Base-by-base conservation (phyloP, 129 eudicot species). In the Ambrosia trifida region DNA sequence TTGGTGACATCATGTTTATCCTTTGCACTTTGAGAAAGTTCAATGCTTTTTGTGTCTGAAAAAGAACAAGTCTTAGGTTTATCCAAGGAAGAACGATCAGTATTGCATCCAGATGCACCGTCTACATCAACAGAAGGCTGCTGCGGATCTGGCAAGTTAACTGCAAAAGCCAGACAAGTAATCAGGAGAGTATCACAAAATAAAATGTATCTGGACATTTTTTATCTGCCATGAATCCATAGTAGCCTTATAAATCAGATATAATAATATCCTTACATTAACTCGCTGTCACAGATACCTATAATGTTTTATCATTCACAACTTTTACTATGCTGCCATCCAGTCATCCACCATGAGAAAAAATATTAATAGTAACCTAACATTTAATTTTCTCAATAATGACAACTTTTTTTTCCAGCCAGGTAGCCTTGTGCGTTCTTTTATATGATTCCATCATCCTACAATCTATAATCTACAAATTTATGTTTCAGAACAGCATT, bases 1-100 rank as follows among this genome's bases (percentile, higher is more conserved):
- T 68, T 51, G n/a, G 46, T 66, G 44, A 35, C 73, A 62, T 53
- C 83, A 9, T 74, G 70, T 35, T 57, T 74, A 59, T 67, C 74
- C 14, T 36, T 60, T 59, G 61, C 85, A 79, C 43, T 72, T 73
- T 45, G 80, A 43, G 89, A 38, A 61, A 53, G 79, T 40, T 66
- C 84, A 38, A 53, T 47, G 72, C 73, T 73, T 49, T 79, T 85
- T 35, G 54, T 70, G 52, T 66, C 77, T 52, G 74, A 12, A 3
- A 79, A 62, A 46, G 83, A 65, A 49, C 30, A 47, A 69, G 66
- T 59, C 50, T 72, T 74, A 71, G 87, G 41, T 81, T 82, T 77
- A 24, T 69, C 80, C 63, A 41, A 63, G 64, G 57, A 74, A 28
- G 50, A 17, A 36, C 7, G 69, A 32, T 16, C 38, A 41, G 61